A percentile compares a stretch with the other conserved stretches of the same genome.
phyloP scores from a whole-genome alignment of 306 rosid genomes.

The Medicago ruthenica region DNA sequence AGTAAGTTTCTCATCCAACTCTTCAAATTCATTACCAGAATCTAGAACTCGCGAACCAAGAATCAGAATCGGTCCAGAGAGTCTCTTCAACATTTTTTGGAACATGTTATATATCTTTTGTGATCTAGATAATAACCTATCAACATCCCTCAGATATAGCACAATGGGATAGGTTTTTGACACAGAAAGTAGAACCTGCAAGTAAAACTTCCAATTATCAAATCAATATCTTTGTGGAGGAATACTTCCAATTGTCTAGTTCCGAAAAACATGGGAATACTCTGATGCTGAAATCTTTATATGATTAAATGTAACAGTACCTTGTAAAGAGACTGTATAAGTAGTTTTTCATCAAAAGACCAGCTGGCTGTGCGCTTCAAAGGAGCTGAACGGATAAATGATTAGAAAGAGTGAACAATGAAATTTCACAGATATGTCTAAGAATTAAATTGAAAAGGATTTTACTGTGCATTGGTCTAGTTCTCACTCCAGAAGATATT shows the following conservation, averaged over 20 bases:
- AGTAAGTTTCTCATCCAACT: slow-evolving; percentile 68
- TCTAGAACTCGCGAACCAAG: slow-evolving; percentile 81
- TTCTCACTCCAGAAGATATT: slow-evolving; percentile 3
- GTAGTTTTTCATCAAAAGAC: slow-evolving; percentile 91
- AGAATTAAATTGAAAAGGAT: background rate
- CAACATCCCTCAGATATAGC: slow-evolving; percentile 83
- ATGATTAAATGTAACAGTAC: slow-evolving; percentile 46
- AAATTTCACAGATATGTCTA: background rate
- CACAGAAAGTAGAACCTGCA: slow-evolving; percentile 74
- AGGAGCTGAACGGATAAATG: slow-evolving; percentile 51
- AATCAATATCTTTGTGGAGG: slow-evolving; percentile 9
- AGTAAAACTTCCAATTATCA: slow-evolving; percentile 35
- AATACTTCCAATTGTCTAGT: slow-evolving; percentile 13
- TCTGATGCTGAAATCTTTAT: background rate
- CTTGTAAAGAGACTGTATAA: slow-evolving; percentile 83
- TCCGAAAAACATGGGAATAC: slow-evolving; percentile 5
- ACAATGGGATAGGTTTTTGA: slow-evolving; percentile 82
- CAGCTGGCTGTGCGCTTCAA: slow-evolving; percentile 81
- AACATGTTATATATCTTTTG: slow-evolving; percentile 72
- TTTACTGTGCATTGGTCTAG: background rate
- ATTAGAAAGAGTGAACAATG: background rate
- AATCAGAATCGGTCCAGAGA: slow-evolving; percentile 81
- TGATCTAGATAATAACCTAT: slow-evolving; percentile 68
- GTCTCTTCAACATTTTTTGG: slow-evolving; percentile 80
- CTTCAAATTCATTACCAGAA: slow-evolving; percentile 58